Conservation (phyloP, 371 early-diverging fungal species). For the Mucor saturninus region DNA sequence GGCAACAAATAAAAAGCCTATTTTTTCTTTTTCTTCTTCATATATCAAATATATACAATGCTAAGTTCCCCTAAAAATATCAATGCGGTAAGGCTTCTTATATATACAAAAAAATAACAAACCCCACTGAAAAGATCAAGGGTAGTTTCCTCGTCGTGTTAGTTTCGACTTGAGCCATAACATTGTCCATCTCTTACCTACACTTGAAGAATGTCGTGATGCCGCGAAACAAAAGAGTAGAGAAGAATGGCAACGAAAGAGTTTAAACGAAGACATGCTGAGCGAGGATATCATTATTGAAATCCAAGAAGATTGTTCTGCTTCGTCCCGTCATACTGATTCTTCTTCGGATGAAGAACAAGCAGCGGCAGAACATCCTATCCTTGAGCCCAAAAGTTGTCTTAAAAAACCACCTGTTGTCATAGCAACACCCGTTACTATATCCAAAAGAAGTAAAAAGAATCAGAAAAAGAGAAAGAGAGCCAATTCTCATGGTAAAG, state of each 20-base stretch:
- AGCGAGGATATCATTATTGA: constrained; percentile 48
- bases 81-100: background rate
- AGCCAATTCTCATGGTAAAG: constrained; percentile 8
- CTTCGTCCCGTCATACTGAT: constrained; percentile 12
- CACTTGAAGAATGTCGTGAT: constrained; percentile 40
- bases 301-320: constrained; percentile 36
- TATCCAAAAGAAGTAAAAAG: constrained; percentile 2
- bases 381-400: constrained; percentile 24
- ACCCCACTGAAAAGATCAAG: background rate
- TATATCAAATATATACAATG: constrained; percentile 15
- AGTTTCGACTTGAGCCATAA: constrained; percentile 55
- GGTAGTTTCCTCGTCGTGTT: constrained; percentile 36
- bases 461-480: constrained; percentile 36
- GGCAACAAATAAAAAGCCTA: background rate
- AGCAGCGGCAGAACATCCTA: background rate
- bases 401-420: constrained; percentile 27
- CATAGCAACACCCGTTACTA: background rate
- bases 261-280: constrained; percentile 41
- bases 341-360: constrained; percentile 10
- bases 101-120: background rate
- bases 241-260: constrained; percentile 42
- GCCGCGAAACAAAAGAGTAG: constrained; percentile 33
- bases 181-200: constrained; percentile 45
- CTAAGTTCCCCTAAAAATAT: constrained; percentile 8
- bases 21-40: background rate